A percentile compares a stretch with the other conserved stretches of the same genome.
These are phyloP conservation scores for Tylopilus cervinicoccineus DNA, from an alignment of 768 basidiomycete genomes.

Conservation along the genomic window DNA sequence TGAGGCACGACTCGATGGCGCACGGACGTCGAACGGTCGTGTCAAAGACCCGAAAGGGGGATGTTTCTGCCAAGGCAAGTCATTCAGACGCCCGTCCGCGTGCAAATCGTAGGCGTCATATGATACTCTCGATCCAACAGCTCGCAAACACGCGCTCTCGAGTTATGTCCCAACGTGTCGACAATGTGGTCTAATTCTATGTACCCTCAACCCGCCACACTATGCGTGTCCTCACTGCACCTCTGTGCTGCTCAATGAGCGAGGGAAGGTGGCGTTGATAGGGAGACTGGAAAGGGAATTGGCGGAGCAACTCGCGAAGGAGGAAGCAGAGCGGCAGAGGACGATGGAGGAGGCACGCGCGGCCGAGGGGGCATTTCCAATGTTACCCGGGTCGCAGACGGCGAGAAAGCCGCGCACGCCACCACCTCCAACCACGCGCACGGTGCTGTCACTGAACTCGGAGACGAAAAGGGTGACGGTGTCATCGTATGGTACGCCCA, in stretches of 20 bases:
- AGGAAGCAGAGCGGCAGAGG: conserved; percentile 46
- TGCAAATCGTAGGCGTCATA: neutral
- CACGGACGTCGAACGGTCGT: conserved; percentile 32
- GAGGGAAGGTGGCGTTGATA: conserved; percentile 36
- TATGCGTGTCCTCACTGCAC: conserved; percentile 54
- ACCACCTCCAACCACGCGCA: conserved; percentile 40
- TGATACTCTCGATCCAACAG: conserved; percentile 29
- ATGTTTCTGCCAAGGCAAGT: conserved; percentile 66
- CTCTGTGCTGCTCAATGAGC: conserved; percentile 33
- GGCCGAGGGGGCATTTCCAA: conserved; percentile 61
- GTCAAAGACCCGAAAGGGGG: conserved; percentile 57
- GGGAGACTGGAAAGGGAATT: conserved; percentile 44
- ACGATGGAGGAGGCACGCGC: conserved; percentile 44
- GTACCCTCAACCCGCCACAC: conserved; percentile 51
- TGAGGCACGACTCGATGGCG: conserved; percentile 42
- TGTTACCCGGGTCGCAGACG: conserved; percentile 31
- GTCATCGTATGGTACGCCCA: conserved; percentile 45
- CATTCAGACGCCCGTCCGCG: neutral
- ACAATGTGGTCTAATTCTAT: conserved; percentile 61
- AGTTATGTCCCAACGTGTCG: conserved; percentile 51
- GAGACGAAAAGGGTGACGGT: conserved; percentile 50
- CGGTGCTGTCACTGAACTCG: conserved; percentile 55
- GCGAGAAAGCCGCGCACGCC: conserved; percentile 13
- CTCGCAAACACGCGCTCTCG: conserved; percentile 57
- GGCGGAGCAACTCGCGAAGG: conserved; percentile 39